A percentile compares a stretch with the other conserved stretches of the same genome.
Conservation (phyloP, 2,329 filamentous ascomycete genomes). For the Cercospora nicotianae region DNA sequence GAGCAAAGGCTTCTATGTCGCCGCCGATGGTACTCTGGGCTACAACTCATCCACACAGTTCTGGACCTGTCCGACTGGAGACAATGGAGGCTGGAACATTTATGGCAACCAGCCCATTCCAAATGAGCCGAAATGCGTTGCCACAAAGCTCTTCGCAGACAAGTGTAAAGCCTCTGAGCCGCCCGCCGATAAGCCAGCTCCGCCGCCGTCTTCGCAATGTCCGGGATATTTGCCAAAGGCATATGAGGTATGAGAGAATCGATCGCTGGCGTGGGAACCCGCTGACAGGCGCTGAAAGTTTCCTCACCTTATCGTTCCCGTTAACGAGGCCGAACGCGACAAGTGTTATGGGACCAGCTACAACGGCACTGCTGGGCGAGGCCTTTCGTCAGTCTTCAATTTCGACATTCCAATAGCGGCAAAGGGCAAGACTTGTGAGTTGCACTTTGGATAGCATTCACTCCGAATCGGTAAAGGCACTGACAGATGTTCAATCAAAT, state of each 20-base stretch:
- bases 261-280: not conserved
- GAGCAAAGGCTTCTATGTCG: constrained; percentile 58
- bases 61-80: constrained; percentile 61
- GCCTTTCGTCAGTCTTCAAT: constrained; percentile 64
- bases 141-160: constrained; percentile 46
- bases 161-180: constrained; percentile 17
- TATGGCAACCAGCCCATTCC: constrained; percentile 47
- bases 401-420: constrained; percentile 62
- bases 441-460: not conserved
- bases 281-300: constrained; percentile 36
- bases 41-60: constrained; percentile 57
- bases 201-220: constrained; percentile 15
- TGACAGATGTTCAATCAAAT: not conserved
- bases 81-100: constrained; percentile 57
- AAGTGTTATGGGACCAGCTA: constrained; percentile 56
- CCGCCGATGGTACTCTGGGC: constrained; percentile 53
- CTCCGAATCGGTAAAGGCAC: constrained; percentile 43
- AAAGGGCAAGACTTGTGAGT: constrained; percentile 49
- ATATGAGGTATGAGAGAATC: constrained; percentile 6
- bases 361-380: constrained; percentile 57
- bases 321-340: constrained; percentile 57
- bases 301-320: constrained; percentile 64
- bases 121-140: constrained; percentile 51
- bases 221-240: constrained; percentile 19
- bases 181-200: constrained; percentile 9